phyloP scores from a whole-genome alignment of 768 basidiomycete genomes.

The Leccinum fibrillosum region DNA sequence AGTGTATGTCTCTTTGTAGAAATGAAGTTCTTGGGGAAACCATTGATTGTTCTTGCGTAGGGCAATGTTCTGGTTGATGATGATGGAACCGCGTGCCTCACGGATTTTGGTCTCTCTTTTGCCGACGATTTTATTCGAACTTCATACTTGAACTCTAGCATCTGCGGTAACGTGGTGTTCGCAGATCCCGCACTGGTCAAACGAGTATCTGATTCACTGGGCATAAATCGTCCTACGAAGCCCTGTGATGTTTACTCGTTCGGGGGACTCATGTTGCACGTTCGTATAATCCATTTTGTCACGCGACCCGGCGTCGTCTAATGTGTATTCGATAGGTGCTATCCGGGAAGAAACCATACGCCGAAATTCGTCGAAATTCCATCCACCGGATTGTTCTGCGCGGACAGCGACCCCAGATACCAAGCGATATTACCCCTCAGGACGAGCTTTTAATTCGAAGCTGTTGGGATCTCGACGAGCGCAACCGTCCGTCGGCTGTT shows the following conservation, averaged over 20 bases:
- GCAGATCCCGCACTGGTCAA: slow-evolving; percentile 37
- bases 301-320: background rate
- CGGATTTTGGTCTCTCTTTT: slow-evolving; percentile 45
- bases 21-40: background rate
- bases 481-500: slow-evolving; percentile 15
- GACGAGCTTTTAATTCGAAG: slow-evolving; percentile 9
- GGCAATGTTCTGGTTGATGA: slow-evolving; percentile 44
- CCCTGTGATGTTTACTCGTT: slow-evolving; percentile 30
- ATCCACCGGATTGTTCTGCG: background rate
- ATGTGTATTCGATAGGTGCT: slow-evolving; percentile 15
- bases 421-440: background rate
- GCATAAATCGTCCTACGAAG: slow-evolving; percentile 11
- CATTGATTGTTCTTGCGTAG: slow-evolving; percentile 6
- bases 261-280: slow-evolving; percentile 35
- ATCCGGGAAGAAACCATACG: slow-evolving; percentile 19
- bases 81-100: slow-evolving; percentile 39
- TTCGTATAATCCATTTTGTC: slow-evolving; percentile 7
- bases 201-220: background rate
- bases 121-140: slow-evolving; percentile 26
- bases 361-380: background rate
- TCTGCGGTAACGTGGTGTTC: slow-evolving; percentile 42
- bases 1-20: slow-evolving; percentile 22
- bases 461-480: slow-evolving; percentile 19
- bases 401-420: slow-evolving; percentile 14
- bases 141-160: slow-evolving; percentile 30